Conservation (phyloP, 352 stramenopile species). For the Globisporangium parvum region DNA sequence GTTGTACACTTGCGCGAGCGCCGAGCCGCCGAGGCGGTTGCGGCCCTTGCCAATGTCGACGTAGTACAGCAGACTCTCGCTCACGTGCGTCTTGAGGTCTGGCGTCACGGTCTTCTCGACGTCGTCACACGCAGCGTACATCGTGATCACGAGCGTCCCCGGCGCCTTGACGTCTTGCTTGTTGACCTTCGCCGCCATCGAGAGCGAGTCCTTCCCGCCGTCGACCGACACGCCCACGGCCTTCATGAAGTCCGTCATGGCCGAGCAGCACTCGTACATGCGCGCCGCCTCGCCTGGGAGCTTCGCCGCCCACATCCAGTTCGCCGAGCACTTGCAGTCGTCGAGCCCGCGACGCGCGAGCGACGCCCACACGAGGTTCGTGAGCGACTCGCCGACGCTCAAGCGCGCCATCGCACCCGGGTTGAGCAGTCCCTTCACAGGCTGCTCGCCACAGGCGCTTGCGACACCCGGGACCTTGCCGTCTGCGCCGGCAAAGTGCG, state of each 20-base stretch:
- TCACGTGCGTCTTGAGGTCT: slow-evolving; percentile 91
- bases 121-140: slow-evolving; percentile 96
- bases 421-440: slow-evolving; percentile 96
- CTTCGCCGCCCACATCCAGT: slow-evolving; percentile 99
- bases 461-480: slow-evolving; percentile 92
- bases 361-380: slow-evolving; percentile 97
- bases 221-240: slow-evolving; percentile 96
- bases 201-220: slow-evolving; percentile 99
- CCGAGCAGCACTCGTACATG: slow-evolving; percentile 98
- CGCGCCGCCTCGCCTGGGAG: slow-evolving; percentile 96
- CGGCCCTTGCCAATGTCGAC: slow-evolving; percentile 92
- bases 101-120: slow-evolving; percentile 96
- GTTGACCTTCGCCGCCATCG: slow-evolving; percentile 95
- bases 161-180: slow-evolving; percentile 97
- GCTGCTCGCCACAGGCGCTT: slow-evolving; percentile 95
- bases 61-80: slow-evolving; percentile 88
- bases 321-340: slow-evolving; percentile 97
- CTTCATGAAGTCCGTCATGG: slow-evolving; percentile 94
- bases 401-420: slow-evolving; percentile 94
- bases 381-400: slow-evolving; percentile 97
- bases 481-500: slow-evolving; percentile 83
- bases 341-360: slow-evolving; percentile 87
- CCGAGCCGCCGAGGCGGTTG: slow-evolving; percentile 92
- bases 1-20: slow-evolving; percentile 93
- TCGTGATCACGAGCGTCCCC: slow-evolving; percentile 96